phyloP scores from a whole-genome alignment of 225 moss, liverwort and hornwort species.

The Takakia lepidozioides region DNA sequence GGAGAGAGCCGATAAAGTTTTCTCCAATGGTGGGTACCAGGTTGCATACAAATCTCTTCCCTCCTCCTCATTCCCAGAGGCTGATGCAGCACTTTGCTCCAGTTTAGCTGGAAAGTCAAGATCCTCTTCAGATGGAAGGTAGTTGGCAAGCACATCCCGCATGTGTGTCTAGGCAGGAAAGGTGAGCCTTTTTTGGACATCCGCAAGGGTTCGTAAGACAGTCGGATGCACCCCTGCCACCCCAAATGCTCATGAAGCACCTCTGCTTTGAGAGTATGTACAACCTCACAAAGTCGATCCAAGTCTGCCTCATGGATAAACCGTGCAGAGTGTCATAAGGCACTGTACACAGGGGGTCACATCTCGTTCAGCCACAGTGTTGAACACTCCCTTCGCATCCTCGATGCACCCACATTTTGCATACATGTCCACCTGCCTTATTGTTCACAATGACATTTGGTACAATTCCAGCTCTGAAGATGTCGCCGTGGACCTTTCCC shows the following conservation, averaged over 20 bases:
- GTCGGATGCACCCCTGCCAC: conserved; percentile 40
- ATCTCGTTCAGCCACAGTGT: too few species aligned
- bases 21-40: conserved; percentile 52
- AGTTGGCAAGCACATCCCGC: conserved; percentile 55
- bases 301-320: conserved; percentile 50
- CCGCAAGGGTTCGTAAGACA: conserved; percentile 40
- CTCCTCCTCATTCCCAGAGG: too few species aligned
- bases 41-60: conserved; percentile 18
- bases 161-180: conserved; percentile 49
- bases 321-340: too few species aligned
- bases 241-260: conserved; percentile 49
- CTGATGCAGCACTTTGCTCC: conserved; percentile 16
- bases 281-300: conserved; percentile 46
- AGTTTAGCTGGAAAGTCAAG: conserved; percentile 45
- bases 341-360: too few species aligned
- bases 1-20: conserved; percentile 43
- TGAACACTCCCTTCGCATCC: too few species aligned
- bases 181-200: conserved; percentile 48
- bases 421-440: too few species aligned
- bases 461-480: too few species aligned
- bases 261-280: conserved; percentile 42
- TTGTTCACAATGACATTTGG: too few species aligned
- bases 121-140: conserved; percentile 29
- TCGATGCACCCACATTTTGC: too few species aligned
- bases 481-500: too few species aligned